phyloP scores from a whole-genome alignment of 305 asterid genomes.

The Plantago coronopus region DNA sequence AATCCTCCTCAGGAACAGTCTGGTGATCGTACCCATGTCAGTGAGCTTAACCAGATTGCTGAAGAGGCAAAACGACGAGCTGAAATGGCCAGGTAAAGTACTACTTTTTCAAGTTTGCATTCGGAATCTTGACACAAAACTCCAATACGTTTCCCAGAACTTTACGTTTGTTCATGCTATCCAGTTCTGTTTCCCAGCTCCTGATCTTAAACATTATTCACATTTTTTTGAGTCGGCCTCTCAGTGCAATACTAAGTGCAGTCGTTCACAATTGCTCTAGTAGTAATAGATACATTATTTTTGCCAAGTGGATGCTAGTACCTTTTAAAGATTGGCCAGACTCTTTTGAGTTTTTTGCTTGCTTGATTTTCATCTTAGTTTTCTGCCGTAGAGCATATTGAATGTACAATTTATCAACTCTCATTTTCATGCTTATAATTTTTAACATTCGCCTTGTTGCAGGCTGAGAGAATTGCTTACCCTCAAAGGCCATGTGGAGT shows the following conservation, averaged over 20 bases:
- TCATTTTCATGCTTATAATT: background rate
- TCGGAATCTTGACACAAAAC: background rate
- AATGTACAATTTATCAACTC: too few species aligned
- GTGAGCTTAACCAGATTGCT: slow-evolving; percentile 48
- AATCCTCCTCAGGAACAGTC: slow-evolving; percentile 37
- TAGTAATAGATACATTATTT: background rate
- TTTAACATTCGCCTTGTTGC: slow-evolving; percentile 12
- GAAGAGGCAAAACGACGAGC: slow-evolving; percentile 73
- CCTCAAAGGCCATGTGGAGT: slow-evolving; percentile 62
- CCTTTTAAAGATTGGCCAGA: too few species aligned
- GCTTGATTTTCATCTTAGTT: too few species aligned
- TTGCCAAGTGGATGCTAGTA: too few species aligned
- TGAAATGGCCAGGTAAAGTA: slow-evolving; percentile 61
- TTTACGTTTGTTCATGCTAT: background rate
- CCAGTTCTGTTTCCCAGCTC: background rate
- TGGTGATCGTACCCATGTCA: slow-evolving; percentile 26
- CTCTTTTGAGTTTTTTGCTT: too few species aligned
- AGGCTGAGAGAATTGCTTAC: slow-evolving; percentile 59
- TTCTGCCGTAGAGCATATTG: too few species aligned
- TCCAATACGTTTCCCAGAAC: background rate
- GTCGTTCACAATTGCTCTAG: too few species aligned
- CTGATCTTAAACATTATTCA: background rate
- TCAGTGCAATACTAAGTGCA: background rate
- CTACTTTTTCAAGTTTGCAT: background rate
- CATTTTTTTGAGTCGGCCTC: background rate